Conservation (phyloP, 2,329 filamentous ascomycete species). For the Stachybotrys chartarum region DNA sequence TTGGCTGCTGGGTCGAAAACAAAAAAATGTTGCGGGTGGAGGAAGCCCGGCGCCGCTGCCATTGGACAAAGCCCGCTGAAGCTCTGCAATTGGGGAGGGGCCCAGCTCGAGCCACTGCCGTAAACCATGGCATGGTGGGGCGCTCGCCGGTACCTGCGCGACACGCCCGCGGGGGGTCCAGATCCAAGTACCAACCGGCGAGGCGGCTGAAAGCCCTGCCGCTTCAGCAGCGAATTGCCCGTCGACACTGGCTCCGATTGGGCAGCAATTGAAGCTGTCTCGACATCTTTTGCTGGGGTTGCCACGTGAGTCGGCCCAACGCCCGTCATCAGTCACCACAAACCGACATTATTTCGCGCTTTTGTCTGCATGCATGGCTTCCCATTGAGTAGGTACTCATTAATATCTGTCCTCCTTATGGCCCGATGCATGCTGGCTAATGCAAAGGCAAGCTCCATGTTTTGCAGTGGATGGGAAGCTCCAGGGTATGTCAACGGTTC, state of each 20-base stretch:
- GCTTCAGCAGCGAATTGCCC: neutral
- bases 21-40: conserved; percentile 8
- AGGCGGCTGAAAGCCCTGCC: neutral
- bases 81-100: too few species aligned
- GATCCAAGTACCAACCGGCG: neutral
- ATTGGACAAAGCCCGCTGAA: neutral
- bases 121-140: neutral
- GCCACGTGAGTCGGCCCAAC: neutral
- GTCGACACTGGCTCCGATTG: neutral
- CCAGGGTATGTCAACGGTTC: too few species aligned
- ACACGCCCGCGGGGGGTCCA: neutral
- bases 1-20: conserved; percentile 23
- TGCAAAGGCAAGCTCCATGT: too few species aligned
- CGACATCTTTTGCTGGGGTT: neutral
- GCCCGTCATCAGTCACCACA: neutral
- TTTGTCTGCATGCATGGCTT: too few species aligned
- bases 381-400: too few species aligned
- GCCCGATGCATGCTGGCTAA: too few species aligned
- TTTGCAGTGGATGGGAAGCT: too few species aligned
- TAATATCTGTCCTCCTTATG: too few species aligned
- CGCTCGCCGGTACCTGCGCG: neutral
- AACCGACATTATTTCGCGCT: too few species aligned
- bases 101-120: neutral
- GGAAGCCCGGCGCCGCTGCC: neutral
- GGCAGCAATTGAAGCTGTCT: neutral